These are phyloP conservation scores for Cystofilobasidium bisporidii DNA, from an alignment of 768 basidiomycete genomes.

Conservation along the genomic window DNA sequence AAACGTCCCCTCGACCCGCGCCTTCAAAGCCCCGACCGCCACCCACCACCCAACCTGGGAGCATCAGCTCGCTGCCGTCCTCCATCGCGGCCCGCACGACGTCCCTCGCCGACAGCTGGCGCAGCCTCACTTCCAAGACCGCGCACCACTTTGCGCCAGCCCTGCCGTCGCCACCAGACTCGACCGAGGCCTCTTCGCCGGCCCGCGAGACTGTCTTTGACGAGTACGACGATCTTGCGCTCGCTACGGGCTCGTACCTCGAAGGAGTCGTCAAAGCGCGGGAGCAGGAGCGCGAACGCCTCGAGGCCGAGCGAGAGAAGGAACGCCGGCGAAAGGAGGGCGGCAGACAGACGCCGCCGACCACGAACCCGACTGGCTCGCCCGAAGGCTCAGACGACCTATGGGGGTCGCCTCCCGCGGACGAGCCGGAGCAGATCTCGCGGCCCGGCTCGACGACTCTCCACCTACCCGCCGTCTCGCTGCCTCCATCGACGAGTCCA, in stretches of 20 bases:
- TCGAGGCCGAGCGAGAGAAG: constrained; percentile 55
- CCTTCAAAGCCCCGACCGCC: constrained; percentile 7
- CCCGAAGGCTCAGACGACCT: constrained; percentile 13
- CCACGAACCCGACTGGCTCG: neutral
- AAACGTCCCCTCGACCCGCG: constrained; percentile 48
- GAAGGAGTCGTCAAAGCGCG: constrained; percentile 51
- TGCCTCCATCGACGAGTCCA: neutral
- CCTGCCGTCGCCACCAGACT: constrained; percentile 31
- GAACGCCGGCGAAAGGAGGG: constrained; percentile 25
- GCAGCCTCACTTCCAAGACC: constrained; percentile 1
- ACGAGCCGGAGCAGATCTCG: constrained; percentile 23
- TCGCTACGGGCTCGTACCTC: constrained; percentile 59
- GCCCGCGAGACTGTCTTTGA: constrained; percentile 42
- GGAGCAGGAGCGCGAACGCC: constrained; percentile 59
- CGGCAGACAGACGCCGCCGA: neutral
- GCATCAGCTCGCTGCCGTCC: neutral
- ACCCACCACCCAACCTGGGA: neutral
- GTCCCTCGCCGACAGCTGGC: constrained; percentile 10
- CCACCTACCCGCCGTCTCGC: constrained; percentile 1
- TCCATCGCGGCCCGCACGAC: neutral
- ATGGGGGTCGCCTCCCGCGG: constrained; percentile 32
- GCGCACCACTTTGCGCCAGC: constrained; percentile 5
- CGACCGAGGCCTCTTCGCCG: constrained; percentile 32
- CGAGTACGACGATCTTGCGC: constrained; percentile 50
- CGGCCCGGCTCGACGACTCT: constrained; percentile 13